Base-by-base conservation (phyloP, 2,329 filamentous ascomycete species). In the Lasiodiplodia theobromae region DNA sequence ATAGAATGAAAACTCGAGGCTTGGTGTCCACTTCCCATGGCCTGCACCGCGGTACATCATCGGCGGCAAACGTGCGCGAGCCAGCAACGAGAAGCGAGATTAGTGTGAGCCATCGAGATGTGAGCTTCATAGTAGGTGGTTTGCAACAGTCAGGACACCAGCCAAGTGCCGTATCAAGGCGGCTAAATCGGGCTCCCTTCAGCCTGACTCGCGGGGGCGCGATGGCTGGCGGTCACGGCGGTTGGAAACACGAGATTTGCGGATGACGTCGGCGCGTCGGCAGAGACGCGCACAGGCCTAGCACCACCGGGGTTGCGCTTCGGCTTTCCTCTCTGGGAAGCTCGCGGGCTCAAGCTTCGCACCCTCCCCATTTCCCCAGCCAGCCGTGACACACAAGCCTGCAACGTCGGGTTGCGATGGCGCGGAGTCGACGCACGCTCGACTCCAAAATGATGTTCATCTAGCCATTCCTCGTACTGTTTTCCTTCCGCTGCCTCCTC, bases 1-100 rank as follows among this genome's bases (percentile, higher is more conserved):
- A 76, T n/a, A 80, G 69, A 68, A 81, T 77, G 72, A 81, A 78
- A 18, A 81, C 75, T 69, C 79, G 77, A 67, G 78, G 78, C 66
- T 80, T 81, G n/a, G 71, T 73, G 37, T 73, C 62, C 66, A 73
- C 76, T 1, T 70, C 73, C 51, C 77, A 77, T 7, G 77, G 74
- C 25, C 67, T 72, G 21, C 56, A 63, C 25, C 40, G 31, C 44
- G n/a, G 21, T 1, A 18, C 31, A 38, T 52, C 18, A 31, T 52
- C 28, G 12, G 31, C 18, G 14, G 40, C 44, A 1, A 14, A 28
- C 18, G 31, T 7, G 25, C 47, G 8, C 10, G 21, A 31, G 25
- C 25, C 16, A 1, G 14, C 11, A 21, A n/a, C 23, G n/a, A 64
- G 21, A 16, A 64, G n/a, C 10, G 31, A 53, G 11, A 64, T 2